A percentile compares a stretch with the other conserved stretches of the same genome.
These are phyloP conservation scores for Syzygium oleosum DNA, from an alignment of 345 rosid species.

Conservation along the genomic window DNA sequence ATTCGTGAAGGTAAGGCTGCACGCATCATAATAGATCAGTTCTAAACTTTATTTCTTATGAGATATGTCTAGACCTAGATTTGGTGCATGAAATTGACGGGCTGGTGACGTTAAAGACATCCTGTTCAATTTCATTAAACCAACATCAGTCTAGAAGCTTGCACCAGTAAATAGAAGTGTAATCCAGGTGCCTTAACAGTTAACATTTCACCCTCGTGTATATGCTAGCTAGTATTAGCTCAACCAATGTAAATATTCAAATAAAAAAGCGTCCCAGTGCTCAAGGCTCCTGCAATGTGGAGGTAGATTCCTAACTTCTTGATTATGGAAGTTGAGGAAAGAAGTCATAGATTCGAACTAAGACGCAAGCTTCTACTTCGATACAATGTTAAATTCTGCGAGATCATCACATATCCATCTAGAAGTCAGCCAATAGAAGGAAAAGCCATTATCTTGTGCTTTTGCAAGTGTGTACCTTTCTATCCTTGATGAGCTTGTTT, in stretches of 20 bases:
- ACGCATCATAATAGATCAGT: neutral
- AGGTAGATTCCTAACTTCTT: neutral
- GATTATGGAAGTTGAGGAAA: neutral
- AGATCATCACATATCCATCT: neutral
- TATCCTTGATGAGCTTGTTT: constrained; percentile 49
- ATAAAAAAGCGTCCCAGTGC: neutral
- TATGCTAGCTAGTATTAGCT: neutral
- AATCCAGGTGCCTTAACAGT: neutral
- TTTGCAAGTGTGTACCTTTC: constrained; percentile 41
- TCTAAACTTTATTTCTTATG: neutral
- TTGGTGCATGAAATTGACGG: neutral
- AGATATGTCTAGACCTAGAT: neutral
- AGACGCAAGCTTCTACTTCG: neutral
- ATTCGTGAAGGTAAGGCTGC: constrained; percentile 88
- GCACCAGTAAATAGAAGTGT: neutral
- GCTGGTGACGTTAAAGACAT: neutral
- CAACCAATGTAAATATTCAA: neutral
- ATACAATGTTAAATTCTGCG: neutral
- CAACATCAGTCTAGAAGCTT: neutral
- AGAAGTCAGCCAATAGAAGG: neutral
- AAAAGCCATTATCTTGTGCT: neutral
- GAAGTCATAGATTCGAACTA: neutral
- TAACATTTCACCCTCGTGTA: neutral
- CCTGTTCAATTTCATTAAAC: neutral
- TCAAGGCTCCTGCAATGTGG: neutral